Evolutionary conservation across 1,284 basidiomycete species (phyloP).

Genomic region (Melampsora americana): DNA sequence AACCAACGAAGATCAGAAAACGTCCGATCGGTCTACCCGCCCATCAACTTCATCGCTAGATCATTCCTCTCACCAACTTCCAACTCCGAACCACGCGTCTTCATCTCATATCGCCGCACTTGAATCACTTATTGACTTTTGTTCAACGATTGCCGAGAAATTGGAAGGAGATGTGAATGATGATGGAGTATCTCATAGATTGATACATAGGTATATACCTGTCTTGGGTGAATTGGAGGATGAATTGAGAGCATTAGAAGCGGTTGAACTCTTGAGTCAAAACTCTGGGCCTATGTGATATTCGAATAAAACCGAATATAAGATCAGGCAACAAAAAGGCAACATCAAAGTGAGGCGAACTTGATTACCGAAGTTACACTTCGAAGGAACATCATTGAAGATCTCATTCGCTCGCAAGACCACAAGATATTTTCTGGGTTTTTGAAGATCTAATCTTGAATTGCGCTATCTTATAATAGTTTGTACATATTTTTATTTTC

Average conservation of each 20-base stretch:
- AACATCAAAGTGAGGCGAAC: no score
- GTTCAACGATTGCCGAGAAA: constrained; percentile 2
- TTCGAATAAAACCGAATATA: no score
- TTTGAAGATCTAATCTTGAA: no score
- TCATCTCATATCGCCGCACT: constrained; percentile 17
- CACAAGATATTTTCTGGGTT: no score
- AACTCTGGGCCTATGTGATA: not conserved
- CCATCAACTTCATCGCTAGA: not conserved
- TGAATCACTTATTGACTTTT: constrained; percentile 20
- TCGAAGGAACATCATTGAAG: no score
- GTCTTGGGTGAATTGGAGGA: constrained; percentile 29
- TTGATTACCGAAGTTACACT: no score
- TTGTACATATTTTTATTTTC: no score
- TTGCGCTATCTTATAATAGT: no score
- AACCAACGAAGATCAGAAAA: no score
- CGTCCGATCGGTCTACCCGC: not conserved
- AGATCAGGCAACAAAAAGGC: no score
- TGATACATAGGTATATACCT: constrained; percentile 27
- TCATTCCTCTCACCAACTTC: not conserved
- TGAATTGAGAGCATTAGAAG: constrained; percentile 41
- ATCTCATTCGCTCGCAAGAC: no score
- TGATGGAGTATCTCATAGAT: not conserved
- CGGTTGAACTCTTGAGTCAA: constrained; percentile 26
- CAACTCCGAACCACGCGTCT: no score
- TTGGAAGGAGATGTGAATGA: not conserved